A percentile compares a stretch with the other conserved stretches of the same genome.
Conservation (phyloP, 2,329 filamentous ascomycete genomes). For the Pseudogymnoascus sp. region DNA sequence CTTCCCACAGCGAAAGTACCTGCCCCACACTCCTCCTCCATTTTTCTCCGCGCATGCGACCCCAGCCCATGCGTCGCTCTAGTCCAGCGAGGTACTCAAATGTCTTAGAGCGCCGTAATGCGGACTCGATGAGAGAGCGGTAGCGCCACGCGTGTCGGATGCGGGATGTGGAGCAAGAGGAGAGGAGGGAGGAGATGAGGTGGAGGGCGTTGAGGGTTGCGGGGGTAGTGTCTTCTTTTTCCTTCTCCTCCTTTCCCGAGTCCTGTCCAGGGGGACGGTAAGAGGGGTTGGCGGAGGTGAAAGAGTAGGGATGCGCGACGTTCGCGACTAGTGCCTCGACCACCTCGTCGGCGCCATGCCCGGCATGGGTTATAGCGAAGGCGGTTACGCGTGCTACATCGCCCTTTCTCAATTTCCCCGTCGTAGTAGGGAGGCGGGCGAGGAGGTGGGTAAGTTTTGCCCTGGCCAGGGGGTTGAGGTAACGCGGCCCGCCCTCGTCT, state of each 20-base stretch:
- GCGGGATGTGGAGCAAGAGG: slow-evolving; percentile 52
- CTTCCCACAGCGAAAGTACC: slow-evolving; percentile 52
- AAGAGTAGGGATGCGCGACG: slow-evolving; percentile 65
- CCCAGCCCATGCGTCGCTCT: slow-evolving; percentile 56
- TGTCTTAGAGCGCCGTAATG: slow-evolving; percentile 47
- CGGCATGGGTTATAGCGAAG: slow-evolving; percentile 83
- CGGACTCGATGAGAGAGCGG: slow-evolving; percentile 53
- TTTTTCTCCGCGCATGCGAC: slow-evolving; percentile 55
- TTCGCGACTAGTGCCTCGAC: slow-evolving; percentile 84
- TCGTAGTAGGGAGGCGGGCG: slow-evolving; percentile 68
- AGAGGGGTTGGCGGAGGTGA: slow-evolving; percentile 60
- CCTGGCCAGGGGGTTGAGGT: slow-evolving; percentile 74
- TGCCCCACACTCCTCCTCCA: slow-evolving; percentile 52
- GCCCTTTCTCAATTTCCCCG: slow-evolving; percentile 67
- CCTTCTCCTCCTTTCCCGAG: slow-evolving; percentile 21
- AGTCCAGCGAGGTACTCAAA: slow-evolving; percentile 57
- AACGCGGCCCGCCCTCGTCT: slow-evolving; percentile 33
- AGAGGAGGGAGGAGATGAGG: slow-evolving; percentile 61
- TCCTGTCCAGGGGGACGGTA: neutral
- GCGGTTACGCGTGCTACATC: slow-evolving; percentile 79
- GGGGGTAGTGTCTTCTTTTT: slow-evolving; percentile 55
- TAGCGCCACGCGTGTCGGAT: slow-evolving; percentile 63
- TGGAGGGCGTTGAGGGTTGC: slow-evolving; percentile 76
- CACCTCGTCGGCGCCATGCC: slow-evolving; percentile 77
- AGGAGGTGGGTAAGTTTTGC: slow-evolving; percentile 77